Base-by-base conservation (phyloP, 305 asterid genomes). In the Caryopteris hybrid region DNA sequence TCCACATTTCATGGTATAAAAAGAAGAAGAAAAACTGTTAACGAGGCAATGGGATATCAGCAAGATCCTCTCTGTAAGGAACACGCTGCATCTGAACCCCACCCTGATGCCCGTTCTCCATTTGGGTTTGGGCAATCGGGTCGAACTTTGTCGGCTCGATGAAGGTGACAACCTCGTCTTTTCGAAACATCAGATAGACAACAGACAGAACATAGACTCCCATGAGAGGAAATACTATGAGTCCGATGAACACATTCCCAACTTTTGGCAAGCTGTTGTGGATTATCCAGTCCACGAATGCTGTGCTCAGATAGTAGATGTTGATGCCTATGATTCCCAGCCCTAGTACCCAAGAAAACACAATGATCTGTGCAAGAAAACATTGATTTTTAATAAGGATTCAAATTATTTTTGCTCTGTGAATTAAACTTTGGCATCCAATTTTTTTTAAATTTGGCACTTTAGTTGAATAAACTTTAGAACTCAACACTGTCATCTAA, bases 291-390 rank as follows among this genome's bases (percentile, higher is more conserved):
- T n/a, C 90, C 0, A 91, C 87, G 12, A 88, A 94, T 29, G 80
- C 78, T 11, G 96, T 89, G 76, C 69, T 81, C 33, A 94, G 66
- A 62, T 88, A 94, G 80, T 94, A 94, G 43, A 94, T 51, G 69
- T 94, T 94, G 88, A 94, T 89, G 57, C 96, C 92, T 0, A 94
- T 91, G 73, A 94, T 89, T 52, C 95, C 91, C 0, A 94, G 73
- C 34, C 97, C 96, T 4, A 94, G 61, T 52, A 78, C 33, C 99
- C 97, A 91, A 0, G 96, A 91, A 69, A 91, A 20, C 71, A 89
- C 89, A 21, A 94, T 89, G 17, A 91, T 88, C 99, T 94, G 48
- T 33, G 2, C 1, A 3, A 1, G 2, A 6, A 12, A 3, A 66
- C 3, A 11, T 1, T 12, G 0, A 6, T 2, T 16, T 55, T 6